These are phyloP conservation scores for Dentipellis fragilis DNA, from an alignment of 768 basidiomycete species.

Conservation along the genomic window DNA sequence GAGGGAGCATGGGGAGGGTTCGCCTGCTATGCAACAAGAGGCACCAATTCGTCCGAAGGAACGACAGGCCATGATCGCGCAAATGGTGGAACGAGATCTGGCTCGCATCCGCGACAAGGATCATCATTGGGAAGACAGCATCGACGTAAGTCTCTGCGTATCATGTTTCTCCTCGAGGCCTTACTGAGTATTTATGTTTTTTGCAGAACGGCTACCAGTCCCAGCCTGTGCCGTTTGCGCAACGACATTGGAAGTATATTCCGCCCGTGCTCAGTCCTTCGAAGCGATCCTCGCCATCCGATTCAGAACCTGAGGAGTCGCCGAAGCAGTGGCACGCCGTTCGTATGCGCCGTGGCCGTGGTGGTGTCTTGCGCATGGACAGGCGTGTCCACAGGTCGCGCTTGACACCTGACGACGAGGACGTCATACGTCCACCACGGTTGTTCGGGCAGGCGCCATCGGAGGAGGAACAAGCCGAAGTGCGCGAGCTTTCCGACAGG, in stretches of 20 bases:
- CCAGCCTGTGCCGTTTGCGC: slow-evolving; percentile 42
- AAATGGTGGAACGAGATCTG: slow-evolving; percentile 53
- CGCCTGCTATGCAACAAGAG: slow-evolving; percentile 35
- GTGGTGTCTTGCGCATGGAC: slow-evolving; percentile 71
- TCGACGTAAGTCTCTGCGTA: slow-evolving; percentile 64
- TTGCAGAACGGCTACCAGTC: slow-evolving; percentile 63
- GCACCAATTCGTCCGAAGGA: slow-evolving; percentile 54
- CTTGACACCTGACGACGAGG: slow-evolving; percentile 6
- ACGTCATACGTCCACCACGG: slow-evolving; percentile 6
- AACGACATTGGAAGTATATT: slow-evolving; percentile 59
- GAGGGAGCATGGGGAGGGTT: slow-evolving; percentile 31
- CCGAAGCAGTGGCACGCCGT: slow-evolving; percentile 35
- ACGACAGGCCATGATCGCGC: slow-evolving; percentile 47
- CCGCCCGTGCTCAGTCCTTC: slow-evolving; percentile 26
- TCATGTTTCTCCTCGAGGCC: neutral
- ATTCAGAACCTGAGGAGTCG: slow-evolving; percentile 19
- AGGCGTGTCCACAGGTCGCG: slow-evolving; percentile 34
- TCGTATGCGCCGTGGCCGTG: slow-evolving; percentile 74
- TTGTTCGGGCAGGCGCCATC: slow-evolving; percentile 1
- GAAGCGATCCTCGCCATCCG: slow-evolving; percentile 17
- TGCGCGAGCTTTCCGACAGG: slow-evolving; percentile 31
- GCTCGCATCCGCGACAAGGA: slow-evolving; percentile 56
- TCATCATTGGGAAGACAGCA: slow-evolving; percentile 76
- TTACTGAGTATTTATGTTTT: slow-evolving; percentile 2
- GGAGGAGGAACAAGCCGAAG: slow-evolving; percentile 19